These are phyloP conservation scores for Penicillium verrucosum DNA, from an alignment of 2,329 filamentous ascomycete genomes.

Conservation along the genomic window DNA sequence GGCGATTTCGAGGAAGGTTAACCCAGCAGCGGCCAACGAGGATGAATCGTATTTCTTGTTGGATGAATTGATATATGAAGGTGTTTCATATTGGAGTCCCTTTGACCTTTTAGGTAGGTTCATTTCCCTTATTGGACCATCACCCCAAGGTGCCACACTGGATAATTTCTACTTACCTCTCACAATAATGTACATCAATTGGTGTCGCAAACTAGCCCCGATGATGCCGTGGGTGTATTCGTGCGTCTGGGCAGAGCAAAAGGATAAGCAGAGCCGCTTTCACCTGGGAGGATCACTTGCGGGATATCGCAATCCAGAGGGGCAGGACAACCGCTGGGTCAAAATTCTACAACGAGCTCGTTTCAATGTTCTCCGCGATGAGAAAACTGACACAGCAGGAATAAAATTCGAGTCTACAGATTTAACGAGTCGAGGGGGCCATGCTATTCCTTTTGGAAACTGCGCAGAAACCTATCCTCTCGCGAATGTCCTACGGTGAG, in stretches of 20 bases:
- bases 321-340: not conserved
- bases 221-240: not conserved
- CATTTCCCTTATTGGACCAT: not conserved
- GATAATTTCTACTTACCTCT: not conserved
- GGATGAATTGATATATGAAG: not conserved
- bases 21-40: not conserved
- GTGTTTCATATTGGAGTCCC: not conserved
- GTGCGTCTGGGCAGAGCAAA: not conserved
- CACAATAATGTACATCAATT: not conserved
- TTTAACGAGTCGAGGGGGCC: accelerated
- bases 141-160: not conserved
- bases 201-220: not conserved
- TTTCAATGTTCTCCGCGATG: not conserved
- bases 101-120: not conserved
- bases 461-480: not conserved
- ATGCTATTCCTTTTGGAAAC: not conserved
- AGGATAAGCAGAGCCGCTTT: not conserved
- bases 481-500: not conserved
- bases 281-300: not conserved
- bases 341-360: not conserved
- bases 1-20: not conserved
- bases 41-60: not conserved
- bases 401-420: not conserved
- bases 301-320: not conserved
- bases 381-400: not conserved